phyloP scores from a whole-genome alignment of 768 basidiomycete genomes.

The Lactarius tabidus region DNA sequence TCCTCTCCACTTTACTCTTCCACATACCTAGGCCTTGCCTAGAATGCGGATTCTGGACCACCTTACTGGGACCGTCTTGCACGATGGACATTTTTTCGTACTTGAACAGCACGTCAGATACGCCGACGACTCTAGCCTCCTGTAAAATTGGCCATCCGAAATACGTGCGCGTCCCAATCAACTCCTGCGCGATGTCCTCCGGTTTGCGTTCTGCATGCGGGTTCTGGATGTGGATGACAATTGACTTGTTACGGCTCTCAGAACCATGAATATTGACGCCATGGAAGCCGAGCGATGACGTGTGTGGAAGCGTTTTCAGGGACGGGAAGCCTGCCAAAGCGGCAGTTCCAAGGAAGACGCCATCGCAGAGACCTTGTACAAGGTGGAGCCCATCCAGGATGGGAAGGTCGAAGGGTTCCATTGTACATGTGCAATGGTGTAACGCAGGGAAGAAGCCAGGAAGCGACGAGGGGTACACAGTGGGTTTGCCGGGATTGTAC shows the following conservation, averaged over 20 bases:
- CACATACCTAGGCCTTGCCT: constrained; percentile 65
- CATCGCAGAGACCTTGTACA: constrained; percentile 81
- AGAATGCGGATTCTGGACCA: constrained; percentile 70
- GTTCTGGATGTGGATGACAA: constrained; percentile 83
- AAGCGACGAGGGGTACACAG: constrained; percentile 81
- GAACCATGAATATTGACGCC: constrained; percentile 90
- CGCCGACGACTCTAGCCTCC: constrained; percentile 81
- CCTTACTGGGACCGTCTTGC: constrained; percentile 47
- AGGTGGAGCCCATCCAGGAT: constrained; percentile 82
- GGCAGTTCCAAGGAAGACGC: constrained; percentile 78
- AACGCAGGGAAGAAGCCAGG: constrained; percentile 94
- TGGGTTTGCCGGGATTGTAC: constrained; percentile 60
- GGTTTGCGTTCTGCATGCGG: constrained; percentile 61
- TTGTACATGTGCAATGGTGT: constrained; percentile 69
- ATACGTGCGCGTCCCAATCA: constrained; percentile 76
- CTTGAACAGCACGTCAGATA: constrained; percentile 84
- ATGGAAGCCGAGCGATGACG: constrained; percentile 73
- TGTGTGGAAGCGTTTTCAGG: constrained; percentile 81
- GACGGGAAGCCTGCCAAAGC: constrained; percentile 97
- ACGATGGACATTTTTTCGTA: constrained; percentile 68
- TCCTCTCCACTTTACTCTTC: constrained; percentile 76
- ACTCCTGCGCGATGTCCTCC: constrained; percentile 66
- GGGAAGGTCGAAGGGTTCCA: constrained; percentile 84
- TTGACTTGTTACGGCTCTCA: constrained; percentile 89
- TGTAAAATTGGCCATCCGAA: constrained; percentile 93